A percentile compares a stretch with the other conserved stretches of the same genome.
phyloP scores from a whole-genome alignment of 2,329 filamentous ascomycete genomes.

The Arachnomyces sp. region DNA sequence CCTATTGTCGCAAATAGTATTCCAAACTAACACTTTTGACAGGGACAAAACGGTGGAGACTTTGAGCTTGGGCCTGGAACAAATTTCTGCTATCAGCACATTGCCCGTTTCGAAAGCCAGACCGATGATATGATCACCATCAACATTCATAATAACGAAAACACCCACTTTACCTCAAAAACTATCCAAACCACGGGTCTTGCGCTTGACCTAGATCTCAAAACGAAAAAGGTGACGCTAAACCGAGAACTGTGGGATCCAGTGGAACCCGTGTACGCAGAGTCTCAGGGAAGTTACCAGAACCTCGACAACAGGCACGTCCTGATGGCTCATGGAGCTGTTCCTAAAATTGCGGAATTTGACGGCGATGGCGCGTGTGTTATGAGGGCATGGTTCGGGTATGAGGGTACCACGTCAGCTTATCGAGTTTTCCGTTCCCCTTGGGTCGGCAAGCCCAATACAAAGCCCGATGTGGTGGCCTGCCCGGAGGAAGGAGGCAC shows the following conservation, averaged over 20 bases:
- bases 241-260: constrained; percentile 3
- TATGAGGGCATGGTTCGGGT: constrained; percentile 6
- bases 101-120: not conserved
- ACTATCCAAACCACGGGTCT: constrained; percentile 6
- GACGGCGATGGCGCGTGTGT: constrained; percentile 4
- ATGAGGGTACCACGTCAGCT: constrained; percentile 1
- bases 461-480: constrained; percentile 7
- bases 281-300: constrained; percentile 10
- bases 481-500: not conserved
- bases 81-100: constrained; percentile 11
- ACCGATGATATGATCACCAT: constrained; percentile 1
- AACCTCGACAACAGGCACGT: constrained; percentile 3
- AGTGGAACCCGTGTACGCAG: not conserved
- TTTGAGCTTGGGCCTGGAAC: constrained; percentile 8
- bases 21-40: not conserved
- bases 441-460: constrained; percentile 5
- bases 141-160: constrained; percentile 7
- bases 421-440: constrained; percentile 4
- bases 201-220: constrained; percentile 7
- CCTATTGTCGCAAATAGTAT: not conserved
- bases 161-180: constrained; percentile 1
- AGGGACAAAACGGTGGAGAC: constrained; percentile 11
- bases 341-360: constrained; percentile 10
- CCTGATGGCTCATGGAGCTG: constrained; percentile 7
- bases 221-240: constrained; percentile 4